These are phyloP conservation scores for Tetrapisispora fleetii DNA, from an alignment of 805 yeast genomes.

Conservation along the genomic window DNA sequence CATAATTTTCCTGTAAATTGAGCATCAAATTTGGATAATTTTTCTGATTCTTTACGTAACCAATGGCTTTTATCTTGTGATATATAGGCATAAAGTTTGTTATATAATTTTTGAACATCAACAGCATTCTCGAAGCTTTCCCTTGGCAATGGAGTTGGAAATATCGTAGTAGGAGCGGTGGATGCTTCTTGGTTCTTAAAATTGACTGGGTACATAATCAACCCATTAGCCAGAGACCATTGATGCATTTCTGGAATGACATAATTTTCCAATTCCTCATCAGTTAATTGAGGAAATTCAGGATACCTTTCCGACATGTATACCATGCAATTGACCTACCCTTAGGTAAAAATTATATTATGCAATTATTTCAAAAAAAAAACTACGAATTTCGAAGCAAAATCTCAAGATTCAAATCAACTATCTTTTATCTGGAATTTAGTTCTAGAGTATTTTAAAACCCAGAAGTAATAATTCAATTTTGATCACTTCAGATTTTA, in stretches of 20 bases:
- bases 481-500: too few relatives aligned
- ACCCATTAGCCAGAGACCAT: constrained; percentile 72
- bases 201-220: constrained; percentile 67
- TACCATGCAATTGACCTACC: too few relatives aligned
- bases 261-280: constrained; percentile 16
- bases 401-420: too few relatives aligned
- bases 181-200: constrained; percentile 34
- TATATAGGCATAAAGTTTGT: constrained; percentile 63
- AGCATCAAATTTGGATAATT: constrained; percentile 48
- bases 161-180: constrained; percentile 81
- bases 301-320: background rate
- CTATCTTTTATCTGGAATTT: too few relatives aligned
- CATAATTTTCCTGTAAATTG: constrained; percentile 79
- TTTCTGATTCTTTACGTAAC: constrained; percentile 47
- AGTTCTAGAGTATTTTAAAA: background rate
- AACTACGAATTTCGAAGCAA: too few relatives aligned
- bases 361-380: too few relatives aligned
- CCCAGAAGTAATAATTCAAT: too few relatives aligned
- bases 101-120: constrained; percentile 56
- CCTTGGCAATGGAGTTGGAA: constrained; percentile 81
- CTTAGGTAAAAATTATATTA: too few relatives aligned
- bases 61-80: constrained; percentile 48
- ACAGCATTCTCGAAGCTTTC: constrained; percentile 56
- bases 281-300: constrained; percentile 25
- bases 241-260: constrained; percentile 47